Evolutionary conservation across 2,329 filamentous ascomycete genomes (phyloP), one percentile per base, ranked within the genome.

Genomic region (Xylariaceae sp.): DNA sequence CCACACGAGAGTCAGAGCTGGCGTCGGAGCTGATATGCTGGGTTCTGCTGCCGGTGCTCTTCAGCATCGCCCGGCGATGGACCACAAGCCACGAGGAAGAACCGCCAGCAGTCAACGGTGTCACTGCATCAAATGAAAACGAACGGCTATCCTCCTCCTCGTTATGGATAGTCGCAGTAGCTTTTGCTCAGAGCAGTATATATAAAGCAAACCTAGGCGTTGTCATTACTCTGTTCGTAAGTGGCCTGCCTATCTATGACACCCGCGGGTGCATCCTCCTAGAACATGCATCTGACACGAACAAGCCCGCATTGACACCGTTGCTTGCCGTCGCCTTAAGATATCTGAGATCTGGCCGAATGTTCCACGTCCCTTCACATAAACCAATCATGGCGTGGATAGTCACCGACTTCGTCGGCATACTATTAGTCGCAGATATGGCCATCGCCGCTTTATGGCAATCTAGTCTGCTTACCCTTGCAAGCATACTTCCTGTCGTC

Each of bases 21-120:
- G 59, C 49, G 9, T 75, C 74, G 0, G 74, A 76, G 57, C 52
- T 67, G 1, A n/a, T 74, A 1, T 70, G 70, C 13, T 76, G 74
- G 73, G 37, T 60, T 1, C 9, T 70, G 3, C 35, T 75, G 17
- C 68, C 72, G 0, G 4, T 65, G 4, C 4, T 74, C 1, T 66
- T 70, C 49, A 15, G 18, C 11, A 45, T 58, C 37, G 55, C 58
- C 4, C 52, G 42, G 52, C 62, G 39, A 30, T 30, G 7, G 18
- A 44, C 8, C 18, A n/a, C 48, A 2, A 17, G n/a, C 5, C 23
- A 18, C 42, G 47, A 5, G 23, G 15, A 45, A 37, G 8, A 7
- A 8, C 44, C 56, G 39, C 57, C 53, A 11, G 52, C 34, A 8
- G 54, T 49, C 34, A 57, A 56, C 39, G 23, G 30, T 4, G 17